phyloP scores from a whole-genome alignment of 106 monocot genomes.

The Posidonia australis region DNA sequence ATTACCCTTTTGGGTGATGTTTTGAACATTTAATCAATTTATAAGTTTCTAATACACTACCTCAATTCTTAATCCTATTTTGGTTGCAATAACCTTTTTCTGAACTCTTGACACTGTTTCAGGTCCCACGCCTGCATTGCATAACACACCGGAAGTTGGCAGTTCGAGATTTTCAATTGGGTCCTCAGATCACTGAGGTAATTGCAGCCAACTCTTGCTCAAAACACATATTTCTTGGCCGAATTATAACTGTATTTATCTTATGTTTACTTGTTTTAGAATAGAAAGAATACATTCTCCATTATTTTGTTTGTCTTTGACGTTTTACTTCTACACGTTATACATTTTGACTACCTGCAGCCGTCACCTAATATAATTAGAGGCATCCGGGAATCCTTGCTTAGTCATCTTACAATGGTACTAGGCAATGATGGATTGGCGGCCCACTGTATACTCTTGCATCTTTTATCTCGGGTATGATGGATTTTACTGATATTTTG shows the following conservation, averaged over 20 bases:
- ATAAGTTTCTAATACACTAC: too few species aligned
- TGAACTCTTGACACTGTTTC: constrained; percentile 1
- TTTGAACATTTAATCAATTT: too few species aligned
- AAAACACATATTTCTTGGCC: too few species aligned
- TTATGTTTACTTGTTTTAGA: not conserved
- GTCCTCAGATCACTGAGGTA: constrained; percentile 39
- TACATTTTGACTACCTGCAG: constrained; percentile 21
- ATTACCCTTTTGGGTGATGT: too few species aligned
- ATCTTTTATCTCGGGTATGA: constrained; percentile 83
- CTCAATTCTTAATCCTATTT: too few species aligned
- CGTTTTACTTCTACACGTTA: too few species aligned
- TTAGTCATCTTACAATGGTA: constrained; percentile 46
- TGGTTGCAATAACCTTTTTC: too few species aligned
- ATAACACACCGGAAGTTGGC: constrained; percentile 52
- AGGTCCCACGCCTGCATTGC: constrained; percentile 92
- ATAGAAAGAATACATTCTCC: not conserved
- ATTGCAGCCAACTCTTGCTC: not conserved
- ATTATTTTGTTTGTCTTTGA: not conserved
- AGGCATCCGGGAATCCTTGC: constrained; percentile 58
- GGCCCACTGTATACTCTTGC: constrained; percentile 67
- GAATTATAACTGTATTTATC: not conserved
- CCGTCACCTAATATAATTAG: constrained; percentile 34
- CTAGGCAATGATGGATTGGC: constrained; percentile 80
- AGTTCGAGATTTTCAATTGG: constrained; percentile 49
- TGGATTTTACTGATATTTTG: not conserved